Base-by-base conservation (phyloP, 2,329 filamentous ascomycete genomes). In the Apiospora saccharicola region DNA sequence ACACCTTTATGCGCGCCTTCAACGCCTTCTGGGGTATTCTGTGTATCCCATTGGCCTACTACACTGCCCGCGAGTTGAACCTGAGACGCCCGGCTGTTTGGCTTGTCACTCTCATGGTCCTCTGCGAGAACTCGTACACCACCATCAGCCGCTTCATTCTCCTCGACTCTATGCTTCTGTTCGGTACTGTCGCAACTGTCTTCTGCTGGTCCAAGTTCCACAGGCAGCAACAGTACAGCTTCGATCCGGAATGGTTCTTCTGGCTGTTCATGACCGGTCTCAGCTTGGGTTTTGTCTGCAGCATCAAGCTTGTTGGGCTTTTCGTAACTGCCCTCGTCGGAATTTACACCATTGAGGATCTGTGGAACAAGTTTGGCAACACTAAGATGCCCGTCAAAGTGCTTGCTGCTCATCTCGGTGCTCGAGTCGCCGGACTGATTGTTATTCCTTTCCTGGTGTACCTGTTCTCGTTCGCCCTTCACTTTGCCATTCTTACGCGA, bases 81-180 rank as follows among this genome's bases (percentile, higher is more conserved):
- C 92, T 98, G 81, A 92, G 91, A 80, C 91, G 93, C 76, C 92
- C 94, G 57, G 93, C 95, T 69, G 94, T 98, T 77, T 99, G 96
- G 96, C 88, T 99, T 72, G 92, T 98, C 72, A 96, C 95, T 26
- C 86, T 98, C 78, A 98, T 98, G 94, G 95, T 99, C 64, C 90
- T 99, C 57, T 99, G 95, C 86, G 96, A 99, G 84, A 99, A 99
- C 87, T 98, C 96, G 70, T 99, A 98, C 86, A 98, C 96, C 68
- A 98, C 97, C 44, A 99, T 99, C 83, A 98, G 95, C 84, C 91
- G 96, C 74, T 99, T 99, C 82, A 98, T 99, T 79, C 91, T 99
- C 34, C 91, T 99, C 78, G 96, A 99, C 83, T 98, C 96, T 0
- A 99, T 99, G 96, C 90, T 99, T 70, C 90, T 99, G 51, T 98